Conservation (phyloP, 2,329 filamentous ascomycete species). For the Zelopaecilomyces penicillatus region DNA sequence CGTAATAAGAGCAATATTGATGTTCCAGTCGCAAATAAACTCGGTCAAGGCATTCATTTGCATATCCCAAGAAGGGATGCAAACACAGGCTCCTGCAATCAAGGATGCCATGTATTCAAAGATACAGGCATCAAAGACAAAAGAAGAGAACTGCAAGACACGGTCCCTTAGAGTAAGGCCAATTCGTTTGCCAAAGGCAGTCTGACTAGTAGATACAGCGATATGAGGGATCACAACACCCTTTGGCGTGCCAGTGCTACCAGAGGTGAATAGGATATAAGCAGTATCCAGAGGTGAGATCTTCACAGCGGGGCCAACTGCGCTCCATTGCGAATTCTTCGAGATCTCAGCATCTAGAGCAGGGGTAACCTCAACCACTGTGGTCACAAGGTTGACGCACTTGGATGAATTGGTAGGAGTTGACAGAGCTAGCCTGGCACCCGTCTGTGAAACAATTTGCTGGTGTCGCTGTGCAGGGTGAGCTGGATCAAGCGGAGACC, state of each 20-base stretch:
- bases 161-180: slow-evolving; percentile 1
- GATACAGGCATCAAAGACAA: slow-evolving; percentile 6
- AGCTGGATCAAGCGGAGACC: slow-evolving; percentile 12
- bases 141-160: slow-evolving; percentile 4
- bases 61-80: too few species aligned
- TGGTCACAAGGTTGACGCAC: slow-evolving; percentile 10
- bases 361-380: slow-evolving; percentile 5
- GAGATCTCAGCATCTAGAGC: background rate
- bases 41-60: background rate
- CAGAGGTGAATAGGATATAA: slow-evolving; percentile 6
- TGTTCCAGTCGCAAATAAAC: background rate
- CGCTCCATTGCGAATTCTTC: slow-evolving; percentile 14
- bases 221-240: slow-evolving; percentile 3
- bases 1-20: slow-evolving; percentile 1
- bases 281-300: slow-evolving; percentile 3
- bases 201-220: background rate
- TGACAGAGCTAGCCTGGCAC: slow-evolving; percentile 3
- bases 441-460: slow-evolving; percentile 6
- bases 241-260: slow-evolving; percentile 5
- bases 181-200: background rate
- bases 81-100: slow-evolving; percentile 1
- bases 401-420: slow-evolving; percentile 11
- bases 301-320: background rate
- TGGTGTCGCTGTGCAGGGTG: slow-evolving; percentile 8
- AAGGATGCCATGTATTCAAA: slow-evolving; percentile 2